phyloP scores from a whole-genome alignment of 2,329 filamentous ascomycete genomes.

The Dactylellina parvicollis region DNA sequence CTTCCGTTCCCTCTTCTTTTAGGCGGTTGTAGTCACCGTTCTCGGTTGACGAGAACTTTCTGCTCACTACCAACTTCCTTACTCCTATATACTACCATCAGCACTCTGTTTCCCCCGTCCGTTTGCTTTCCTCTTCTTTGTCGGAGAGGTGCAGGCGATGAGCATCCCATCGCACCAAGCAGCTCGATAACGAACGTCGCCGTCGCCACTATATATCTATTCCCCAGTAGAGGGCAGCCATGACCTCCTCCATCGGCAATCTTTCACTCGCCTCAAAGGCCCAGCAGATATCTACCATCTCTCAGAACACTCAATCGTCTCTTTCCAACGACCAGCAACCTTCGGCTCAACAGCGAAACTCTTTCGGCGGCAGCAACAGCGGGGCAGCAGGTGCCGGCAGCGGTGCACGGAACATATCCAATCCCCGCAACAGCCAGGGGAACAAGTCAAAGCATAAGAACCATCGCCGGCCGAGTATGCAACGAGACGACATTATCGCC shows the following conservation, averaged over 20 bases:
- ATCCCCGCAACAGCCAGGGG: conserved; percentile 77
- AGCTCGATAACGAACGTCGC: conserved; percentile 16
- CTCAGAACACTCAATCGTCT: conserved; percentile 41
- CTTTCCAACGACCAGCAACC: conserved; percentile 40
- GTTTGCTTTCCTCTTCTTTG: not conserved
- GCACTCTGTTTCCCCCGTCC: not conserved
- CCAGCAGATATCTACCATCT: conserved; percentile 31
- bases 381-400: conserved; percentile 5
- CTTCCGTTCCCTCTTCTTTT: conserved; percentile 26
- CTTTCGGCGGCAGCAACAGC: conserved; percentile 11
- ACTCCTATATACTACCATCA: not conserved
- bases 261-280: conserved; percentile 49
- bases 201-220: conserved; percentile 7
- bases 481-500: conserved; percentile 80
- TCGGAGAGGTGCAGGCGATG: conserved; percentile 12
- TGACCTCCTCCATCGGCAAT: conserved; percentile 48
- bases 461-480: conserved; percentile 75
- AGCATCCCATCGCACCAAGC: not conserved
- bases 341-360: conserved; percentile 45
- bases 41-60: conserved; percentile 52
- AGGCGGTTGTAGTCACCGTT: conserved; percentile 54
- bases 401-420: conserved; percentile 32
- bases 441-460: conserved; percentile 84
- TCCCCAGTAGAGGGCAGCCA: conserved; percentile 18
- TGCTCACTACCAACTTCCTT: not conserved